Conservation (phyloP, 768 basidiomycete species). For the Pleurotus ostreatus region DNA sequence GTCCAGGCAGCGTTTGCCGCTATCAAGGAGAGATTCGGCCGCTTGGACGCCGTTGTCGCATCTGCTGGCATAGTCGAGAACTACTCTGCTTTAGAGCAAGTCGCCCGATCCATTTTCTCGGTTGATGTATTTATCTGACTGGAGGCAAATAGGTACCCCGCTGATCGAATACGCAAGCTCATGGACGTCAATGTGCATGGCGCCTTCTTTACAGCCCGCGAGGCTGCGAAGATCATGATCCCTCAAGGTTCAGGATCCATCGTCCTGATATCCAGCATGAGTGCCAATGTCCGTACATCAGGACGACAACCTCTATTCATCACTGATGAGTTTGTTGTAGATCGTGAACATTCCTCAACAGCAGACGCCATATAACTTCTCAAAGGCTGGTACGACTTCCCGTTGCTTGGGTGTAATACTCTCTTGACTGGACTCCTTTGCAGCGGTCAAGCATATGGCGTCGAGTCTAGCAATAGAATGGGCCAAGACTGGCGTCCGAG, state of each 20-base stretch:
- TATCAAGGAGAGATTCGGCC: slow-evolving; percentile 61
- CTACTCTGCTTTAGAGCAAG: slow-evolving; percentile 80
- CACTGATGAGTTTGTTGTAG: slow-evolving; percentile 29
- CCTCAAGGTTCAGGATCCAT: slow-evolving; percentile 75
- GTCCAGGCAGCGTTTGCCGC: slow-evolving; percentile 71
- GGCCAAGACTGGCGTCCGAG: slow-evolving; percentile 86
- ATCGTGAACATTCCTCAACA: slow-evolving; percentile 89
- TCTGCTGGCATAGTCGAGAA: slow-evolving; percentile 94
- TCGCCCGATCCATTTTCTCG: slow-evolving; percentile 8
- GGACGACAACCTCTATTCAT: neutral
- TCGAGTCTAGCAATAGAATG: slow-evolving; percentile 91
- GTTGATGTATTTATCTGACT: slow-evolving; percentile 8
- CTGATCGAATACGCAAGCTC: slow-evolving; percentile 76
- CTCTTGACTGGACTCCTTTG: neutral
- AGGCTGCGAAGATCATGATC: slow-evolving; percentile 92
- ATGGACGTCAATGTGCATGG: slow-evolving; percentile 95
- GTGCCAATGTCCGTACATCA: slow-evolving; percentile 61
- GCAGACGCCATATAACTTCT: slow-evolving; percentile 95
- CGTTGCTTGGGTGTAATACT: neutral
- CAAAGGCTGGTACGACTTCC: slow-evolving; percentile 69
- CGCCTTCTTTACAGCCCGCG: slow-evolving; percentile 92
- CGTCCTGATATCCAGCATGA: slow-evolving; percentile 88
- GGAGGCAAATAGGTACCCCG: slow-evolving; percentile 61
- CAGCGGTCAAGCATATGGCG: slow-evolving; percentile 93
- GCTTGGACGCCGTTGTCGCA: slow-evolving; percentile 80